These are phyloP conservation scores for Penicillium canescens DNA, from an alignment of 495 filamentous ascomycete species.

Conservation along the genomic window DNA sequence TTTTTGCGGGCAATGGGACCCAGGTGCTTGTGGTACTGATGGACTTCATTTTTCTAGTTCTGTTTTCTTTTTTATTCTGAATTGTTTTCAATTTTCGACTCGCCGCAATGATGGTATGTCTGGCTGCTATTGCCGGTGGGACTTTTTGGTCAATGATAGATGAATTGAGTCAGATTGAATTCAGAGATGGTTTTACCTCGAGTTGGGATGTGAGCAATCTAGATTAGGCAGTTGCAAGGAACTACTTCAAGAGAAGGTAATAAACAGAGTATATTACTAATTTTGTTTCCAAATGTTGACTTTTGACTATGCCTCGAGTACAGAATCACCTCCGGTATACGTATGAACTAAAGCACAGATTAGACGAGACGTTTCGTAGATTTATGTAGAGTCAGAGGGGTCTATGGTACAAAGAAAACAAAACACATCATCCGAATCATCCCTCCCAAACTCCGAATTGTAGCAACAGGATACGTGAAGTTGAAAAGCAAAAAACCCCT, in stretches of 20 bases:
- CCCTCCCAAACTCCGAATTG: slow-evolving; percentile 16
- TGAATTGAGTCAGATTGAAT: slow-evolving; percentile 3
- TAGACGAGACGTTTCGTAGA: slow-evolving; percentile 5
- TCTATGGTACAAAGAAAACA: slow-evolving; percentile 19
- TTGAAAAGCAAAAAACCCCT: slow-evolving; percentile 6
- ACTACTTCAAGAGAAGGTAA: too few species aligned
- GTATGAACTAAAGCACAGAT: neutral
- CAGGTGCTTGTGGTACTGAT: neutral
- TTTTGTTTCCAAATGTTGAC: too few species aligned
- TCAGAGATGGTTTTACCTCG: neutral
- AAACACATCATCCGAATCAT: slow-evolving; percentile 12
- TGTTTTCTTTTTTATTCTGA: neutral
- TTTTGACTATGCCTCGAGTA: too few species aligned
- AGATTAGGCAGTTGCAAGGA: too few species aligned
- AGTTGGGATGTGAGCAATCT: neutral
- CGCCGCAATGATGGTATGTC: neutral
- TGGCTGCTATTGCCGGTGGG: neutral
- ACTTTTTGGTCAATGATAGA: slow-evolving; percentile 1
- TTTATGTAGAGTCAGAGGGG: neutral
- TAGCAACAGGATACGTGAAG: neutral
- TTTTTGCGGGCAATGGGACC: neutral
- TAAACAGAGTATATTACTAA: too few species aligned
- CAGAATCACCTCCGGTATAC: too few species aligned
- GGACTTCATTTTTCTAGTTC: slow-evolving; percentile 1
- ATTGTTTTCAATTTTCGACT: neutral